Conservation (phyloP, 805 yeast genomes). For the Nakazawaea ishiwadae region DNA sequence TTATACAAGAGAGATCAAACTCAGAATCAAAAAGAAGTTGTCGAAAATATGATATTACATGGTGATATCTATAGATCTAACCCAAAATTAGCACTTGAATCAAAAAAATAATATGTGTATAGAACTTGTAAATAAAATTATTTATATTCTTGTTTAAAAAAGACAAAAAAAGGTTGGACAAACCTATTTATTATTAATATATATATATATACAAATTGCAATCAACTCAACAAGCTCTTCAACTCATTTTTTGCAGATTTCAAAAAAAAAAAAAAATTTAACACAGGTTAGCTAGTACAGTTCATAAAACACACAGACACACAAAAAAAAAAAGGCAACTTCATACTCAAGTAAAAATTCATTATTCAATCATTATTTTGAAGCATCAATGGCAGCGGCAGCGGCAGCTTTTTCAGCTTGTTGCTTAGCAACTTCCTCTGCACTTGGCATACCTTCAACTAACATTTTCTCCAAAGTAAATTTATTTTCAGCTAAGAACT, state of each 20-base stretch:
- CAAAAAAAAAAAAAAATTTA: too few species aligned
- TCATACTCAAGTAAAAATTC: too few species aligned
- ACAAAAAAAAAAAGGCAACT: too few species aligned
- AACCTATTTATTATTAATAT: too few species aligned
- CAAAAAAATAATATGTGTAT: slow-evolving; percentile 1
- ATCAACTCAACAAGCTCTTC: too few species aligned
- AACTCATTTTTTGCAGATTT: too few species aligned
- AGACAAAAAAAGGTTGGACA: too few species aligned
- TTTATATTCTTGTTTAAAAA: too few species aligned
- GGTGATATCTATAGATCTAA: slow-evolving; percentile 34
- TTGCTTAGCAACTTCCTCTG: slow-evolving; percentile 52
- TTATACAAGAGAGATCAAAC: slow-evolving; percentile 23
- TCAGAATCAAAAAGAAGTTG: slow-evolving; percentile 20
- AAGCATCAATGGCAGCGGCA: background rate
- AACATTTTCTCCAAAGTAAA: slow-evolving; percentile 81
- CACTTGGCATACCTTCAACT: slow-evolving; percentile 75
- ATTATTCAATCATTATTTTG: background rate
- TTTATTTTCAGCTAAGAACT: slow-evolving; percentile 76
- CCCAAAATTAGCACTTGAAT: slow-evolving; percentile 16
- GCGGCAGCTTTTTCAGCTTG: slow-evolving; percentile 16
- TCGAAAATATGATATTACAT: slow-evolving; percentile 25
- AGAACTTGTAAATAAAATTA: background rate
- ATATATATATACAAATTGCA: too few species aligned
- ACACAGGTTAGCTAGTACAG: too few species aligned
- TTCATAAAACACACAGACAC: too few species aligned